phyloP scores from a whole-genome alignment of 2,329 filamentous ascomycete genomes.

The Biscogniauxia marginata region DNA sequence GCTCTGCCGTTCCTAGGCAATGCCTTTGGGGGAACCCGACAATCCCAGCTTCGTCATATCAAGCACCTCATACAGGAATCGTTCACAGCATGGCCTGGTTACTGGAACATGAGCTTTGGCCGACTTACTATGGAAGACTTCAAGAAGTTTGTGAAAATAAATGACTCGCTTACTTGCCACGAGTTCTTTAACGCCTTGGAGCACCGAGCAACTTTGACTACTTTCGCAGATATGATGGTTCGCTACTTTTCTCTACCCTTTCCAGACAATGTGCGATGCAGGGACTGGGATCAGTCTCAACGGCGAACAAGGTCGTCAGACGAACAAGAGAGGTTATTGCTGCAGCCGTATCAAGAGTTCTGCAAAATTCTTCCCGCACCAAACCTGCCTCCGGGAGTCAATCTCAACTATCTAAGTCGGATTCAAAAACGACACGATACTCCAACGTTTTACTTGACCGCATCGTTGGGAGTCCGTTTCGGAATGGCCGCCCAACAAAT shows the following conservation, averaged over 20 bases:
- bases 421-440: conserved; percentile 13
- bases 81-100: conserved; percentile 24
- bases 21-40: conserved; percentile 28
- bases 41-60: conserved; percentile 30
- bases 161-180: conserved; percentile 19
- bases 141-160: conserved; percentile 13
- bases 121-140: conserved; percentile 14
- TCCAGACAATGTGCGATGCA: conserved; percentile 22
- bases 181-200: conserved; percentile 31
- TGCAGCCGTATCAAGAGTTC: neutral
- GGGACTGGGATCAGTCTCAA: conserved; percentile 25
- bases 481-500: neutral
- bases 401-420: conserved; percentile 7
- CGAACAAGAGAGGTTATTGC: neutral
- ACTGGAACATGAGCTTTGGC: conserved; percentile 22
- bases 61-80: conserved; percentile 28
- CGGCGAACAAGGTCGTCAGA: conserved; percentile 10
- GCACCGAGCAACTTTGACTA: conserved; percentile 26
- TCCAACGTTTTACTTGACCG: conserved; percentile 18
- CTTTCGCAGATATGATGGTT: conserved; percentile 25
- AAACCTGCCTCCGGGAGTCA: conserved; percentile 22
- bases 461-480: conserved; percentile 12
- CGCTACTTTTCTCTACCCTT: conserved; percentile 18
- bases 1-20: conserved; percentile 23
- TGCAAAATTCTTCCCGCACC: conserved; percentile 14